Conservation (phyloP, 176 grass and related monocot species). For the Chrysopogon serrulatus region DNA sequence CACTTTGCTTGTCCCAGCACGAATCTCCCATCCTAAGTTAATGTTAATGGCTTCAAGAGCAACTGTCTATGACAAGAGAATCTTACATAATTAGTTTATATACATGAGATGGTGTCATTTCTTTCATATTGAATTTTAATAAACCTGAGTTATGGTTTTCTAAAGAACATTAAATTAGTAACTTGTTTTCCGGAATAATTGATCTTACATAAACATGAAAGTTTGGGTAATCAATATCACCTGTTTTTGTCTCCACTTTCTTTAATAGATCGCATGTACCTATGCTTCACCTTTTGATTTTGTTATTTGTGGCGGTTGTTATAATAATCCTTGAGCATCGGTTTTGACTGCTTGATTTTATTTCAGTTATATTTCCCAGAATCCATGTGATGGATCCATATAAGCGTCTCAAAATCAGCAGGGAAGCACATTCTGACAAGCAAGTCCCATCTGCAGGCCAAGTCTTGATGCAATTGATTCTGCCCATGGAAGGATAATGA, state of each 20-base stretch:
- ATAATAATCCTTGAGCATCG: background rate
- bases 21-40: too few species aligned
- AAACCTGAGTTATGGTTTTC: background rate
- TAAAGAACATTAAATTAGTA: too few species aligned
- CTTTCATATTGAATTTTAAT: background rate
- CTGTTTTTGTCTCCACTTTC: background rate
- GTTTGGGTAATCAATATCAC: background rate
- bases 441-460: conserved; percentile 67
- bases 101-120: background rate
- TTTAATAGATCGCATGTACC: background rate
- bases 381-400: conserved; percentile 86
- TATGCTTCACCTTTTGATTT: background rate
- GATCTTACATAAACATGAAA: background rate
- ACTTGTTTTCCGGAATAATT: too few species aligned
- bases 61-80: too few species aligned
- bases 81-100: too few species aligned
- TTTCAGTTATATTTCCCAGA: conserved; percentile 76
- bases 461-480: conserved; percentile 93
- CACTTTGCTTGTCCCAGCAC: too few species aligned
- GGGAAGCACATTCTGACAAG: conserved; percentile 74
- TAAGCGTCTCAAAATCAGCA: conserved; percentile 63
- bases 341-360: conserved; percentile 26
- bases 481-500: conserved; percentile 78
- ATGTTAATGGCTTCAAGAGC: too few species aligned
- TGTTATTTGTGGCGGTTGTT: background rate